These are phyloP conservation scores for Halteria grandinella DNA, from an alignment of 73 alveolate species.

Conservation along the genomic window DNA sequence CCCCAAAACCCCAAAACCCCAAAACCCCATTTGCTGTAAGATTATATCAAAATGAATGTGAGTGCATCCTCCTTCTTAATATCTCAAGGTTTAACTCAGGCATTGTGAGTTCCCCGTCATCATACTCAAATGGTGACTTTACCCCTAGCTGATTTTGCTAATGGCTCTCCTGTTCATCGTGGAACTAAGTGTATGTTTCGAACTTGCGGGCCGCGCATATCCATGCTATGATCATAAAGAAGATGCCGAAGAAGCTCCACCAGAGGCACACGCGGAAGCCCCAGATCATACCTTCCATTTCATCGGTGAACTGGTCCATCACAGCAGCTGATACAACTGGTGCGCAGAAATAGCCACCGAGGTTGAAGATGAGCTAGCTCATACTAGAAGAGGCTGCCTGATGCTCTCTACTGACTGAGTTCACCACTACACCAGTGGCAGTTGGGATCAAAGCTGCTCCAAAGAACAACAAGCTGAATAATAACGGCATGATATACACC, in stretches of 20 bases:
- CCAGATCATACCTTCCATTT: constrained; percentile 88
- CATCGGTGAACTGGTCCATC: constrained; percentile 90
- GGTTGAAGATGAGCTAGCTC: constrained; percentile 83
- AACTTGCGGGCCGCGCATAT: constrained; percentile 45
- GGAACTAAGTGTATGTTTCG: not conserved
- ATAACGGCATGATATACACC: constrained; percentile 73
- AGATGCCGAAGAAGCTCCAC: constrained; percentile 73
- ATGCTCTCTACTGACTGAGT: constrained; percentile 78
- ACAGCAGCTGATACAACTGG: constrained; percentile 90
- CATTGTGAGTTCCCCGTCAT: constrained; percentile 58
- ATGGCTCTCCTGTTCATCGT: constrained; percentile 21
- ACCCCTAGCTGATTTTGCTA: not conserved
- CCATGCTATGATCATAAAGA: constrained; percentile 73
- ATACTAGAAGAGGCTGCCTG: constrained; percentile 89
- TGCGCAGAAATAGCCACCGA: constrained; percentile 89
- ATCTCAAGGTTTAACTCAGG: constrained; percentile 62
- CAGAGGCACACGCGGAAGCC: constrained; percentile 89
- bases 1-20: constrained; percentile 24
- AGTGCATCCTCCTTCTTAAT: constrained; percentile 67
- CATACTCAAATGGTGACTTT: constrained; percentile 41
- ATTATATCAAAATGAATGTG: constrained; percentile 60
- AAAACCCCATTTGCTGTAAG: not conserved
- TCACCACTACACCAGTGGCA: constrained; percentile 90
- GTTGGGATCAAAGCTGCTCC: constrained; percentile 94
- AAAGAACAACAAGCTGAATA: constrained; percentile 90